A percentile compares a stretch with the other conserved stretches of the same genome.
Evolutionary conservation across 345 rosid species (phyloP).

Genomic region (Rhizophora apiculata): DNA sequence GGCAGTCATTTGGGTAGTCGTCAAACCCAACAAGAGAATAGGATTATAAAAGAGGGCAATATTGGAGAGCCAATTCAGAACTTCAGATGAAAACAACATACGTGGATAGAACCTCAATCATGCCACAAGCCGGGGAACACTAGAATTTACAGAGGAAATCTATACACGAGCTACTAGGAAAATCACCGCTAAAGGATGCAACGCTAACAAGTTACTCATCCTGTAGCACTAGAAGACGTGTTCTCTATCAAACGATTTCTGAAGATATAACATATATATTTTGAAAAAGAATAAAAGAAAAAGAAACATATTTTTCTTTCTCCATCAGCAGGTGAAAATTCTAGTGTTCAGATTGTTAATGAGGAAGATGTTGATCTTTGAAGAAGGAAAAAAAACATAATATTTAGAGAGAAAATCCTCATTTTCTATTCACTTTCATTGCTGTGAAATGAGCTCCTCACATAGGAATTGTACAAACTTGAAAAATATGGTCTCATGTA

Average conservation of each 20-base stretch:
- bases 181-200: background rate
- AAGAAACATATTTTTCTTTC: background rate
- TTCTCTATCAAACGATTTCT: background rate
- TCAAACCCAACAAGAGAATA: too few species aligned
- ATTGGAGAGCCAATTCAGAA: background rate
- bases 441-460: too few species aligned
- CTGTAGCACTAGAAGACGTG: background rate
- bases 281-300: background rate
- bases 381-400: too few species aligned
- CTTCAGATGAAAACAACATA: background rate
- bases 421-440: too few species aligned
- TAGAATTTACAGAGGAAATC: constrained; percentile 14
- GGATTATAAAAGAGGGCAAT: too few species aligned
- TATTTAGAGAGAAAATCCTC: too few species aligned
- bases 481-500: too few species aligned
- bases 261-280: background rate
- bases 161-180: background rate
- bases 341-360: background rate
- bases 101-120: background rate
- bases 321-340: background rate
- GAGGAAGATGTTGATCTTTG: background rate
- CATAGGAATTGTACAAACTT: too few species aligned
- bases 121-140: constrained; percentile 1
- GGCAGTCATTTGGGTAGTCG: too few species aligned
- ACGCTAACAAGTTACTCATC: background rate